Conservation (phyloP, 2,329 filamentous ascomycete genomes). For the Fusarium sp. region DNA sequence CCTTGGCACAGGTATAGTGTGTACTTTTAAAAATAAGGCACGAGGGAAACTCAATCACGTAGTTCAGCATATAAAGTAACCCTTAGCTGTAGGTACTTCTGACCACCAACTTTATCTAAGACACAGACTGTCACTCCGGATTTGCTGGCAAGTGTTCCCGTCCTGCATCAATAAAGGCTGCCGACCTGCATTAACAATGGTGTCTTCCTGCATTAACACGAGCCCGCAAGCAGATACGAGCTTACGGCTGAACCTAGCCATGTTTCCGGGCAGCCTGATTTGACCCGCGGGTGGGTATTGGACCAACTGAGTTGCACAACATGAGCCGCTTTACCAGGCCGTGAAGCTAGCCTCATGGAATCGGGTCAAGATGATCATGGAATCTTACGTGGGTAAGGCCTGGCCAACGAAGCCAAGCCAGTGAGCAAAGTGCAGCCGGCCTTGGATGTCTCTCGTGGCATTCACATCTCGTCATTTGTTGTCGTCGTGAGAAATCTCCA, state of each 20-base stretch:
- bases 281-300: conserved; percentile 12
- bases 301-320: background rate
- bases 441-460: background rate
- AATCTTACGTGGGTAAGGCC: conserved; percentile 7
- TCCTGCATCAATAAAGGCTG: conserved; percentile 37
- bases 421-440: background rate
- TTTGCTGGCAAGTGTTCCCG: background rate
- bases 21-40: background rate
- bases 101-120: background rate
- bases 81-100: background rate
- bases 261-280: conserved; percentile 17
- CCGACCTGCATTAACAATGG: conserved; percentile 32
- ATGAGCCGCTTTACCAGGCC: background rate
- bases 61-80: background rate
- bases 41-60: background rate
- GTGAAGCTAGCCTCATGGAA: background rate
- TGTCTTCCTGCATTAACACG: conserved; percentile 32
- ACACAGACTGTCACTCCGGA: background rate
- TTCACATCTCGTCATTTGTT: conserved; percentile 2
- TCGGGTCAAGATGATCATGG: conserved; percentile 3
- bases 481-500: background rate
- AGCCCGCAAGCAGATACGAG: conserved; percentile 36
- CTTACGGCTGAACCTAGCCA: conserved; percentile 32
- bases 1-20: background rate
- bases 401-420: conserved; percentile 4